Base-by-base conservation (phyloP, 768 basidiomycete genomes). In the Lentinula sp. region DNA sequence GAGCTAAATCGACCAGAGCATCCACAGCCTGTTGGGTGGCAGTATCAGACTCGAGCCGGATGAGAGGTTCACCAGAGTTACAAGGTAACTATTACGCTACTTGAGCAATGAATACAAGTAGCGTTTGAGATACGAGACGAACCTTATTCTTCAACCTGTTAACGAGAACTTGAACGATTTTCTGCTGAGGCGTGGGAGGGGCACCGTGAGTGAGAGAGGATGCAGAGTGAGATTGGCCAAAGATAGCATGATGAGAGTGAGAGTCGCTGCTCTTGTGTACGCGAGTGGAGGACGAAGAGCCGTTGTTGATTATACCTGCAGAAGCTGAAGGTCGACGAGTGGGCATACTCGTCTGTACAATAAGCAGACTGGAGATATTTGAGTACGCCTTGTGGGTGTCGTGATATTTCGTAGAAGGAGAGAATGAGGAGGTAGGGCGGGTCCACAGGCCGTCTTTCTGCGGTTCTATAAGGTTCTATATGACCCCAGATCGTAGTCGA, bases 111-210 rank as follows among this genome's bases (percentile, higher is more conserved):
- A 62, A 57, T 37, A 41, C 37, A 36, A 53, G 16, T 8, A 5
- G 18, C n/a, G 41, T 42, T 20, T 53, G 20, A 37, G 43, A 15
- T 16, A 7, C 45, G 43, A 63, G n/a, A 60, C 15, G 36, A 33
- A 90, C 93, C 83, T 92, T 94, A 73, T 85, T 83, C 74, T 86
- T 89, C 68, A 95, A 74, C 67, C 93, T 81, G 67, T 84, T 87
- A 39, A 95, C 90, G 64, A 95, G 76, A 7, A 86, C 86, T 64
- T 86, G 83, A 37, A 95, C 86, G 57, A 92, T 84, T 78, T 87
- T 92, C 74, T 91, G 88, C 69, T 95, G 90, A 1, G 88, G 87
- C 1, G 84, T 84, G 7, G 81, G 76, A 39, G 76, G 69, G 18
- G 70, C 71, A 20, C 67, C 73, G 20, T 51, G 59, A 43, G 39